Percentiles rank a stretch among this genome's conserved stretches.
Evolutionary conservation across 1,284 basidiomycete genomes (phyloP).

Genomic region (Ganoderma leucocontextum): DNA sequence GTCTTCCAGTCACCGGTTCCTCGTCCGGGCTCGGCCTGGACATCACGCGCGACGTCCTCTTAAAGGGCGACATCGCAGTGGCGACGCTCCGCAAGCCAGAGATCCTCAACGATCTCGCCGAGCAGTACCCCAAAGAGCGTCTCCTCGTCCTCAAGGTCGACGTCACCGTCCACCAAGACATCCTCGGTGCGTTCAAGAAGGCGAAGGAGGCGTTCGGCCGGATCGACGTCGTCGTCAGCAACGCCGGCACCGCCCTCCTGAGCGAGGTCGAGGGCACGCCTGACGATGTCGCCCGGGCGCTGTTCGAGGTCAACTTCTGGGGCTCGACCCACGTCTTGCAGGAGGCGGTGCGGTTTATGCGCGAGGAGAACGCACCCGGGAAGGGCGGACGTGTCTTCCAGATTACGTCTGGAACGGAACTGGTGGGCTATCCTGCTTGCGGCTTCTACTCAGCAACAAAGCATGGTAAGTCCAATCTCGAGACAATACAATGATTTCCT

Average conservation of each 20-base stretch:
- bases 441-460: constrained; percentile 46
- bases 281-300: constrained; percentile 31
- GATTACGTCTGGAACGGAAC: constrained; percentile 39
- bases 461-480: constrained; percentile 34
- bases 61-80: constrained; percentile 43
- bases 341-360: constrained; percentile 33
- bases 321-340: constrained; percentile 35
- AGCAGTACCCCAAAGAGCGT: constrained; percentile 27
- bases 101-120: constrained; percentile 34
- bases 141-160: constrained; percentile 51
- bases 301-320: constrained; percentile 40
- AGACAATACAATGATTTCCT: too few species aligned
- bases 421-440: constrained; percentile 34
- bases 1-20: constrained; percentile 40
- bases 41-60: constrained; percentile 38
- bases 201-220: constrained; percentile 47
- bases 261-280: constrained; percentile 42
- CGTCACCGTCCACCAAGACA: constrained; percentile 44
- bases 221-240: constrained; percentile 54
- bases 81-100: constrained; percentile 43
- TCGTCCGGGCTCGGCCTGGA: constrained; percentile 45
- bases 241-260: constrained; percentile 43
- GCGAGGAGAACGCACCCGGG: constrained; percentile 40
- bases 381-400: constrained; percentile 46
- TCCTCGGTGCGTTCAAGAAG: constrained; percentile 44